These are phyloP conservation scores for Fusarium napiforme DNA, from an alignment of 2,329 filamentous ascomycete species.

Conservation along the genomic window DNA sequence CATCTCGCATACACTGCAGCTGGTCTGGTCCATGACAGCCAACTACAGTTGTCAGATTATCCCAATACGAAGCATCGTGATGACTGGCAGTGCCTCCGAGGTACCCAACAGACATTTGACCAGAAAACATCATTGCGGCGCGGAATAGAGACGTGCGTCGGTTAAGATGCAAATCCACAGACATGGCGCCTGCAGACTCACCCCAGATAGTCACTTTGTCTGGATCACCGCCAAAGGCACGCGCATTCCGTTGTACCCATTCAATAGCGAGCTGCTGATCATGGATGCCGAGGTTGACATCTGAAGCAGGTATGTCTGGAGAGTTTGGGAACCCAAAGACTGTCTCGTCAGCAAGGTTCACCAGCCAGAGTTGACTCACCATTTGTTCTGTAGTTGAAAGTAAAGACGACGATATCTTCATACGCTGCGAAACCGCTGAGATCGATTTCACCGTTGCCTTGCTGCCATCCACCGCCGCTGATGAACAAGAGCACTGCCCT, in stretches of 20 bases:
- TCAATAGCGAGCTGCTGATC: constrained; percentile 45
- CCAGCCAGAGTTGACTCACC: neutral
- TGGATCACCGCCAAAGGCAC: constrained; percentile 44
- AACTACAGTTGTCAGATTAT: constrained; percentile 13
- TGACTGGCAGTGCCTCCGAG: constrained; percentile 15
- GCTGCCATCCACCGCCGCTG: constrained; percentile 41
- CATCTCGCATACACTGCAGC: constrained; percentile 39
- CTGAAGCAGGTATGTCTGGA: constrained; percentile 50
- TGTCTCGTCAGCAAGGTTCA: neutral
- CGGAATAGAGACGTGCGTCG: constrained; percentile 40
- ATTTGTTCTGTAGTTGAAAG: constrained; percentile 44
- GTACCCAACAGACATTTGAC: constrained; percentile 44
- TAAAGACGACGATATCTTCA: constrained; percentile 44
- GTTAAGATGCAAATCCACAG: constrained; percentile 45
- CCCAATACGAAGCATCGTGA: constrained; percentile 21
- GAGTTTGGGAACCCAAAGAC: constrained; percentile 58
- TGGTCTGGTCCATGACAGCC: constrained; percentile 28
- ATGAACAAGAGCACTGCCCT: constrained; percentile 43
- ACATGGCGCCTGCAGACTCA: constrained; percentile 47
- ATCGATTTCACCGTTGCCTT: constrained; percentile 38
- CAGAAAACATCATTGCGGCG: constrained; percentile 45
- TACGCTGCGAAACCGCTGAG: constrained; percentile 43
- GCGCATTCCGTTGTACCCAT: constrained; percentile 44
- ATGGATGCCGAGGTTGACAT: constrained; percentile 47
- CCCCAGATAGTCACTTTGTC: constrained; percentile 45